These are phyloP conservation scores for Plectosphaerella sp. DNA, from an alignment of 2,329 filamentous ascomycete species.

Conservation along the genomic window DNA sequence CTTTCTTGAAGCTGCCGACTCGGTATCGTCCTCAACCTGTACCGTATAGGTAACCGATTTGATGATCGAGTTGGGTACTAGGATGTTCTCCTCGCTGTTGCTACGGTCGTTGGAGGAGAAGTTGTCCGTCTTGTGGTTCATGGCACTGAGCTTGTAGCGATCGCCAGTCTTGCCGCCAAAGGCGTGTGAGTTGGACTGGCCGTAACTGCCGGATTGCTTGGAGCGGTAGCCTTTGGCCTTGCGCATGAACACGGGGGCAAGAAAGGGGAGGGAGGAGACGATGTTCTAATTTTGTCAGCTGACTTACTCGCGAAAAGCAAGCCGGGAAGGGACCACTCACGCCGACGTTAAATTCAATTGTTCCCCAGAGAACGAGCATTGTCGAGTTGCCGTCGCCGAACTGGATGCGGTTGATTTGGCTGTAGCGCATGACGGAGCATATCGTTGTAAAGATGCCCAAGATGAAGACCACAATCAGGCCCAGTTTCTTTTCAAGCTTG, in stretches of 20 bases:
- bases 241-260: slow-evolving; percentile 36
- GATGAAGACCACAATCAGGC: slow-evolving; percentile 45
- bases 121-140: slow-evolving; percentile 24
- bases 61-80: slow-evolving; percentile 27
- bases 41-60: slow-evolving; percentile 39
- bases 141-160: slow-evolving; percentile 31
- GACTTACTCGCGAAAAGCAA: neutral
- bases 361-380: slow-evolving; percentile 52
- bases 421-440: slow-evolving; percentile 48
- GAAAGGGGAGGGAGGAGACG: slow-evolving; percentile 40
- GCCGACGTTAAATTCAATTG: slow-evolving; percentile 53
- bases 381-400: slow-evolving; percentile 49
- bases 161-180: slow-evolving; percentile 17
- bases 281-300: slow-evolving; percentile 29
- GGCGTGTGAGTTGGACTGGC: slow-evolving; percentile 15
- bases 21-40: slow-evolving; percentile 24
- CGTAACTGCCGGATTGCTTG: slow-evolving; percentile 26
- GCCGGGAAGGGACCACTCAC: slow-evolving; percentile 38
- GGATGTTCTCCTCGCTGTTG: slow-evolving; percentile 34
- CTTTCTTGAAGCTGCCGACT: neutral
- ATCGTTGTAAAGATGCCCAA: slow-evolving; percentile 51
- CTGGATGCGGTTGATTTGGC: slow-evolving; percentile 45
- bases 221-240: slow-evolving; percentile 36
- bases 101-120: slow-evolving; percentile 19
- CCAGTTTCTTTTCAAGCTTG: slow-evolving; percentile 41